These are phyloP conservation scores for Arthrobotrys pseudoclavata DNA, from an alignment of 2,329 filamentous ascomycete genomes.

Conservation along the genomic window DNA sequence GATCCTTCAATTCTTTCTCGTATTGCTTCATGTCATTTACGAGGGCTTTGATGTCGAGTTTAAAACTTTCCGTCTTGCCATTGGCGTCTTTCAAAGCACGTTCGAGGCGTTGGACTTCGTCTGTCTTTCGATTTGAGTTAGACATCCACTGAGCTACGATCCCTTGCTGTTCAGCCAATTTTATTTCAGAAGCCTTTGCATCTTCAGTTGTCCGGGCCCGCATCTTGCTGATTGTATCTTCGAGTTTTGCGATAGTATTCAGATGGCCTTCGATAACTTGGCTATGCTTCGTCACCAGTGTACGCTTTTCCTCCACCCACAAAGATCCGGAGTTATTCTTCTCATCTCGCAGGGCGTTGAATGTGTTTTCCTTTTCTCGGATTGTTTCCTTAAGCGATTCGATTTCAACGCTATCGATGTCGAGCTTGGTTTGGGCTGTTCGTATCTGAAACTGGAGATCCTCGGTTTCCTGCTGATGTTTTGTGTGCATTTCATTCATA, in stretches of 20 bases:
- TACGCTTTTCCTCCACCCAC: conserved; percentile 46
- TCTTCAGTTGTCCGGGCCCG: conserved; percentile 42
- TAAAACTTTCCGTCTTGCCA: conserved; percentile 44
- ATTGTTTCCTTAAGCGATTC: conserved; percentile 53
- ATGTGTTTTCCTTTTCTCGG: conserved; percentile 31
- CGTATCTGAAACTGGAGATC: conserved; percentile 46
- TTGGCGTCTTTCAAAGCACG: conserved; percentile 48
- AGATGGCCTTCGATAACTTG: conserved; percentile 47
- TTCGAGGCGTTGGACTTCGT: conserved; percentile 49
- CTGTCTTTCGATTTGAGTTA: conserved; percentile 44
- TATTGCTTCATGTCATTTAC: conserved; percentile 56
- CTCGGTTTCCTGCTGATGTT: conserved; percentile 44
- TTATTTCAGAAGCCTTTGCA: conserved; percentile 41
- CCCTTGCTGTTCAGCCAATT: conserved; percentile 43
- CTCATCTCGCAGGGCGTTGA: conserved; percentile 40
- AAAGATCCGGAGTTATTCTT: conserved; percentile 18
- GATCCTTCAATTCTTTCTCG: conserved; percentile 50
- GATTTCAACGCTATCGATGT: conserved; percentile 49
- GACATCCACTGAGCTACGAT: conserved; percentile 49
- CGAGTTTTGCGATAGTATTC: conserved; percentile 48
- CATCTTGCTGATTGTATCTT: conserved; percentile 55
- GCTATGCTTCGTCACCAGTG: conserved; percentile 30
- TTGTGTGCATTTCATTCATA: conserved; percentile 32
- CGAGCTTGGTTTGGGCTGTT: conserved; percentile 48
- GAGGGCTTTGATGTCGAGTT: conserved; percentile 48